Percentiles rank a stretch among this genome's conserved stretches.
phyloP scores from a whole-genome alignment of 139 green algal species.

The Edaphochlamys debaryana region DNA sequence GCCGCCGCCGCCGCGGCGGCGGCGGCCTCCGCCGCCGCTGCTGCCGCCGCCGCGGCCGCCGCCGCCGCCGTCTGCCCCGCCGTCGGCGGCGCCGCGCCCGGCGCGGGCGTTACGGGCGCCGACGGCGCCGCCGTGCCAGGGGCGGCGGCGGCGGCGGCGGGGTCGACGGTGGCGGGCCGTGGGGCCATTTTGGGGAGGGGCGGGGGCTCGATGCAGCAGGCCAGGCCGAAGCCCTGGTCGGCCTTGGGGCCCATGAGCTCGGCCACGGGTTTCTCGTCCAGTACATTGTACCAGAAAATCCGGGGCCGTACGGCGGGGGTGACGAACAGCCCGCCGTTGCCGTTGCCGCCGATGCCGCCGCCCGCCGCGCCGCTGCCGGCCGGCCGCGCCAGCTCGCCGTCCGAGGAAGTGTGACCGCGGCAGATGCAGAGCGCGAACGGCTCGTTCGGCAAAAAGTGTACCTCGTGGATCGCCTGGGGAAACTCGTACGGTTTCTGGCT shows the following conservation, averaged over 20 bases:
- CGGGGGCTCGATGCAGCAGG: conserved; percentile 27
- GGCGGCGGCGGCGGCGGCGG: not conserved
- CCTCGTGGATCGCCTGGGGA: conserved; percentile 36
- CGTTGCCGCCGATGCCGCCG: not conserved
- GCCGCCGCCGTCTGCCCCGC: no score
- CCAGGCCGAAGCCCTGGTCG: conserved; percentile 42
- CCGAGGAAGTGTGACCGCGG: conserved; percentile 20
- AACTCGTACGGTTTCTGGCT: conserved; percentile 43
- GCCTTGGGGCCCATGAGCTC: conserved; percentile 41
- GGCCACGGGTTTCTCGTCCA: conserved; percentile 46
- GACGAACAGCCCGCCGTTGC: not conserved
- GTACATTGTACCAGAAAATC: conserved; percentile 55
- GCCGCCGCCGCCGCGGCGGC: no score
- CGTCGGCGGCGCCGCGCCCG: not conserved
- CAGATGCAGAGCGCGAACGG: conserved; percentile 54
- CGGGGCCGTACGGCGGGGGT: conserved; percentile 12
- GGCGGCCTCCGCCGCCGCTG: no score
- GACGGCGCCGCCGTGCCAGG: not conserved
- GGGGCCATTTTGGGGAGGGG: not conserved
- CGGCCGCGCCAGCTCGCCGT: not conserved
- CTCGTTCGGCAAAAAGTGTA: conserved; percentile 54
- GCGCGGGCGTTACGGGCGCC: not conserved
- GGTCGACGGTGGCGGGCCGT: not conserved
- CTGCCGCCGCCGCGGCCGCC: not conserved
- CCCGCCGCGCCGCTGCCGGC: no score